Percentiles rank a stretch among this genome's conserved stretches.
phyloP scores from a whole-genome alignment of 2,329 filamentous ascomycete genomes.

The Alternaria sp. region DNA sequence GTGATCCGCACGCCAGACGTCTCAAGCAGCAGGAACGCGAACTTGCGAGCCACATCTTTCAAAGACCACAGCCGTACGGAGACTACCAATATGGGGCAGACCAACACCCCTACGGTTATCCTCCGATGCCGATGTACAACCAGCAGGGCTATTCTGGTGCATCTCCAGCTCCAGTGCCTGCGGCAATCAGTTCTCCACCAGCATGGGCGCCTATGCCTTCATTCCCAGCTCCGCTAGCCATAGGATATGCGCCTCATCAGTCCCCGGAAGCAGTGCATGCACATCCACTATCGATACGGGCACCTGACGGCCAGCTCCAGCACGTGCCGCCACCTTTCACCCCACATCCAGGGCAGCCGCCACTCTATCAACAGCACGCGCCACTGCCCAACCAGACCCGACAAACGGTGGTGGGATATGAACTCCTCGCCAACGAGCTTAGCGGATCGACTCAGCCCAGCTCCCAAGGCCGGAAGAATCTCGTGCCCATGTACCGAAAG shows the following conservation, averaged over 20 bases:
- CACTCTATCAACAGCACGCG: constrained; percentile 33
- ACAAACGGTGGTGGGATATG: constrained; percentile 46
- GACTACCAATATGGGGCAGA: constrained; percentile 37
- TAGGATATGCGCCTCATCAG: constrained; percentile 33
- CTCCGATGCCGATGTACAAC: constrained; percentile 39
- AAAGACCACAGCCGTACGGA: constrained; percentile 44
- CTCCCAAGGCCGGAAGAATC: constrained; percentile 13
- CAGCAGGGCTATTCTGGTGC: constrained; percentile 31
- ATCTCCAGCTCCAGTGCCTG: constrained; percentile 29
- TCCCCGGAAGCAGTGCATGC: constrained; percentile 28
- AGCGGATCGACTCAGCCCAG: constrained; percentile 31
- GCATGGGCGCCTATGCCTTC: constrained; percentile 30
- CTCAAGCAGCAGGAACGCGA: constrained; percentile 42
- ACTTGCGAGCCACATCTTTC: constrained; percentile 42
- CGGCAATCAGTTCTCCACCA: constrained; percentile 25
- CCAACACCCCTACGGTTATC: constrained; percentile 29
- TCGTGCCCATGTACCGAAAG: constrained; percentile 75
- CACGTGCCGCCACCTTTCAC: constrained; percentile 25
- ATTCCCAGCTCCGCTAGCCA: constrained; percentile 32
- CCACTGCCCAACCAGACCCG: constrained; percentile 29
- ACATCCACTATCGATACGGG: constrained; percentile 30
- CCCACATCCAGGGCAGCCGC: constrained; percentile 31
- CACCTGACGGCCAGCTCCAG: constrained; percentile 19
- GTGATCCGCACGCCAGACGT: constrained; percentile 35
- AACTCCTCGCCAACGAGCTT: constrained; percentile 47